Percentiles rank a stretch among this genome's conserved stretches.
phyloP scores from a whole-genome alignment of 371 early-diverging fungal genomes.

The Umbelopsis sp. region DNA sequence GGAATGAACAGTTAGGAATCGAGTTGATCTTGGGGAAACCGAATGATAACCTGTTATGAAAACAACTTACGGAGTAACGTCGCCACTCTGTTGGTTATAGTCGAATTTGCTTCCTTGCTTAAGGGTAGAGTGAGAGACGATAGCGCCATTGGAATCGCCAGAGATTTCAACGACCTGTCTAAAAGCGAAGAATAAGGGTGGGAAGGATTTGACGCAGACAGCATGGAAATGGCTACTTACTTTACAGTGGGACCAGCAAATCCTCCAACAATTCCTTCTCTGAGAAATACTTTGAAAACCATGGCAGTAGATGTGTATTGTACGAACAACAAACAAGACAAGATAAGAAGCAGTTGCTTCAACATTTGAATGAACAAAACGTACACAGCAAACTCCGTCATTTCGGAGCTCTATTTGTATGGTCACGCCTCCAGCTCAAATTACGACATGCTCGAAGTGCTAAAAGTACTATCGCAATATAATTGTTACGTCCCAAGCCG shows the following conservation, averaged over 20 bases:
- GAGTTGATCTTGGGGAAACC: too few species aligned
- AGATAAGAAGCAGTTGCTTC: constrained; percentile 11
- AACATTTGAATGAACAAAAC: constrained; percentile 5
- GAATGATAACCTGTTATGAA: background rate
- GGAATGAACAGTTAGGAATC: background rate
- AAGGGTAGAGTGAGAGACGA: constrained; percentile 36
- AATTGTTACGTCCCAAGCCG: too few species aligned
- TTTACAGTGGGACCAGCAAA: constrained; percentile 42
- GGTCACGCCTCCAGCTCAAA: background rate
- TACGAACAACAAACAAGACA: constrained; percentile 17
- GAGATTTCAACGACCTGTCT: constrained; percentile 45
- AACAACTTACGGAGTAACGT: constrained; percentile 35
- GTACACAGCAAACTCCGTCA: constrained; percentile 9
- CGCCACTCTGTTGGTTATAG: constrained; percentile 33
- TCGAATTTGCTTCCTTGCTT: constrained; percentile 37
- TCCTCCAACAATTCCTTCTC: constrained; percentile 51
- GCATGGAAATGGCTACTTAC: constrained; percentile 28
- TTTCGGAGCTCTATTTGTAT: constrained; percentile 11
- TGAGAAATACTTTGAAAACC: constrained; percentile 38
- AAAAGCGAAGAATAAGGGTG: background rate
- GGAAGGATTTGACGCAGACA: background rate
- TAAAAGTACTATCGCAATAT: too few species aligned
- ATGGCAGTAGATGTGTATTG: constrained; percentile 13
- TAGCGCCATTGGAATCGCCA: constrained; percentile 39
- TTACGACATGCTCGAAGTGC: too few species aligned